phyloP scores from a whole-genome alignment of 441 rosid genomes.

The Breynia disticha region DNA sequence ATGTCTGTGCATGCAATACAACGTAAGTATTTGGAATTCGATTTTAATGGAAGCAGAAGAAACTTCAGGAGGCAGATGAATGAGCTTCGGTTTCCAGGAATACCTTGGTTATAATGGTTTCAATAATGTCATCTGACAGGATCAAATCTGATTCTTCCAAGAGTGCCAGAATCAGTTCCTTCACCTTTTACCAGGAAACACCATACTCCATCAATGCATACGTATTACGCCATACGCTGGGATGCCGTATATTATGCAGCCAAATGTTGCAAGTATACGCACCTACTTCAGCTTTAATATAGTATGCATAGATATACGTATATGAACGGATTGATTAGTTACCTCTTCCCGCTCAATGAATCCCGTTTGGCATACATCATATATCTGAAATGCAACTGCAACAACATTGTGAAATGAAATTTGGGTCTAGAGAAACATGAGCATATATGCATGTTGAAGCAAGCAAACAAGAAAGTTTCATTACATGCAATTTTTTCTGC shows the following conservation, averaged over 20 bases:
- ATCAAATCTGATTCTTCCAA: conserved; percentile 32
- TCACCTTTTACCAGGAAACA: conserved; percentile 20
- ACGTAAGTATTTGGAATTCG: neutral
- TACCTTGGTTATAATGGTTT: conserved; percentile 35
- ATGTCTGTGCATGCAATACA: conserved; percentile 20
- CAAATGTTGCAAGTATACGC: too few relatives aligned
- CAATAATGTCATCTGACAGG: conserved; percentile 30
- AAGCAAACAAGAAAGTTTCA: conserved; percentile 14
- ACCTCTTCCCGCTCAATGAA: conserved; percentile 41
- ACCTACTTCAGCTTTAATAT: neutral
- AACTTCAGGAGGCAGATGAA: neutral
- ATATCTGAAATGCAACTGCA: conserved; percentile 34
- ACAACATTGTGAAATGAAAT: neutral
- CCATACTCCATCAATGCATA: neutral
- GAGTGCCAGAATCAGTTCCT: conserved; percentile 30
- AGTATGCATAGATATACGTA: too few relatives aligned
- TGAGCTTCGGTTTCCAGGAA: neutral
- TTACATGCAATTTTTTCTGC: conserved; percentile 49
- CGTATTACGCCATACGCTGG: too few relatives aligned
- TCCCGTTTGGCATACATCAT: conserved; percentile 35
- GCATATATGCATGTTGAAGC: neutral
- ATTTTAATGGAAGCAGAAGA: neutral
- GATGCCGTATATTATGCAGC: too few relatives aligned
- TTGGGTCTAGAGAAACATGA: neutral
- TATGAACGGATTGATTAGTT: too few relatives aligned